Evolutionary conservation across 2,329 filamentous ascomycete genomes (phyloP), one percentile per base, ranked within the genome.

Genomic region (Pyrenochaeta sp.): DNA sequence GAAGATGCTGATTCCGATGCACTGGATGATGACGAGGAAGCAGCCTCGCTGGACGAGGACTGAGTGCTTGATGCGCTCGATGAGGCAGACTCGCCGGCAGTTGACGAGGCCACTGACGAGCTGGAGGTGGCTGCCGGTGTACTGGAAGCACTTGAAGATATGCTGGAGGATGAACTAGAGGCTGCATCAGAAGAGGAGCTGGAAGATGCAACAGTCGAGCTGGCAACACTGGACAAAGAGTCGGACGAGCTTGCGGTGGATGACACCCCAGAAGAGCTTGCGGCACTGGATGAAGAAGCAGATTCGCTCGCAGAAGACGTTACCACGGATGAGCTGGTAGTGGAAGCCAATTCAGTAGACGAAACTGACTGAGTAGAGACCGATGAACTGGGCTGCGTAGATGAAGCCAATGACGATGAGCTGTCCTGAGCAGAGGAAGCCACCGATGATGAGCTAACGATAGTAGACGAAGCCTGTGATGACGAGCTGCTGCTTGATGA

Each of bases 31-130:
- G 40, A 22, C 10, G 40, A 24, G 5, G 36, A 15, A 39, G 12
- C 5, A 30, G 9, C 28, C 37, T 40, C 37, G 13, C 37, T 40
- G 19, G 37, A 40, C 37, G 37, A 40, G 19, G 37, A 7, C 19
- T 40, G 37, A 40, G 37, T 40, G 13, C 13, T 22, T 12, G 13
- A 22, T 22, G 13, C 37, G 27, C 44, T 46, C 28, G 44, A 46
- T n/a, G 27, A 32, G 28, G 28, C 25, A 24, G 25, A 32, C 19
- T 32, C 28, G 27, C 44, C 32, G 15, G 48, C 13, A 24, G 5
- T 30, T 22, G 28, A 51, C 25, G 34, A 34, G 15, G 52, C 52
- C 15, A 22, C 43, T 24, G 52, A 50, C n/a, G 46, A 47, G 37
- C 46, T 50, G 1, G 40, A 36, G 37, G 52, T 32, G 24, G 36